Evolutionary conservation across 257 asterid species (phyloP).

Genomic region (Solanum tarapatanum): DNA sequence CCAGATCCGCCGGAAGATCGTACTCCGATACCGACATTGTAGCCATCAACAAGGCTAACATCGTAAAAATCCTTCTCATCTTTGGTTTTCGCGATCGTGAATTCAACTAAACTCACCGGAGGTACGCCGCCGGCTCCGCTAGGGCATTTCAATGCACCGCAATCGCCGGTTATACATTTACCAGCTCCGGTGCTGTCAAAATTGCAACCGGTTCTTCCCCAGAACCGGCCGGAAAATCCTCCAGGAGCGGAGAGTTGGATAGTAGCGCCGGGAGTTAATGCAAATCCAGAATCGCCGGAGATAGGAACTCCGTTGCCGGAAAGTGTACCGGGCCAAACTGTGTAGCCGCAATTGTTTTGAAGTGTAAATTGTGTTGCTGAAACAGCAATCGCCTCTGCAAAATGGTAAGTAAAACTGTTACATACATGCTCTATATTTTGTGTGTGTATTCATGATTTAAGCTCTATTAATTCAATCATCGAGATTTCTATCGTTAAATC

Average conservation of each 20-base stretch:
- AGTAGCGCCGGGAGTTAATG: conserved; percentile 52
- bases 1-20: conserved; percentile 56
- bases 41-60: conserved; percentile 83
- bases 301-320: conserved; percentile 57
- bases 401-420: background rate
- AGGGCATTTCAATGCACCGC: conserved; percentile 40
- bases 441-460: background rate
- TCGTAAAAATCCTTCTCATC: conserved; percentile 57
- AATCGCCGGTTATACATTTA: conserved; percentile 64
- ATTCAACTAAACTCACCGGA: conserved; percentile 66
- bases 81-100: conserved; percentile 37
- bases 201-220: conserved; percentile 81
- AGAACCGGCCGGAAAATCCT: conserved; percentile 90
- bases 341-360: conserved; percentile 57
- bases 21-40: conserved; percentile 57
- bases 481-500: background rate
- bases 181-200: conserved; percentile 52
- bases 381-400: conserved; percentile 22
- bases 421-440: background rate
- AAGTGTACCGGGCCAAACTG: conserved; percentile 89
- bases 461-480: background rate
- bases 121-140: conserved; percentile 80
- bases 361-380: conserved; percentile 55
- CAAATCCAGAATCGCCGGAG: conserved; percentile 66
- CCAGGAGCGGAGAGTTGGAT: conserved; percentile 52